Percentiles rank a stretch among this genome's conserved stretches.
These are phyloP conservation scores for Asterophora lycoperdoides DNA, from an alignment of 768 basidiomycete genomes.

Conservation along the genomic window DNA sequence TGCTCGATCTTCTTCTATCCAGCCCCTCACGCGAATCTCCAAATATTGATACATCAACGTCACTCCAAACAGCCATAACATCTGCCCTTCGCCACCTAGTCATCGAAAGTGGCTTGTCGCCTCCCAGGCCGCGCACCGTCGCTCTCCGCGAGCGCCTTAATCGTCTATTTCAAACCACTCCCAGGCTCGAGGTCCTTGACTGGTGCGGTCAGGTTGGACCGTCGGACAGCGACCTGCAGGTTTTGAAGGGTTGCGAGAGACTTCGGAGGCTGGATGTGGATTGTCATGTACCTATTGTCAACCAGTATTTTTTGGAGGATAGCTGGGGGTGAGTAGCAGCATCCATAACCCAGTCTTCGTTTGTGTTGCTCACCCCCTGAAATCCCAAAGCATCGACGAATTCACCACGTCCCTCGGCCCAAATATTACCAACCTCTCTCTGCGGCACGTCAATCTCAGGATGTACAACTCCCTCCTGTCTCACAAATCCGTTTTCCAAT, in stretches of 20 bases:
- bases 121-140: background rate
- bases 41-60: too few relatives aligned
- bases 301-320: too few relatives aligned
- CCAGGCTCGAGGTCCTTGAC: conserved; percentile 12
- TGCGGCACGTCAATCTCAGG: conserved; percentile 9
- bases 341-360: background rate
- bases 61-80: background rate
- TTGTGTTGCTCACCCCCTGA: too few relatives aligned
- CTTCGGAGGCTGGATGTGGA: conserved; percentile 13
- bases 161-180: conserved; percentile 4
- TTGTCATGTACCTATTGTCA: background rate
- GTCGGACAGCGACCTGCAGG: background rate
- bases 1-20: background rate
- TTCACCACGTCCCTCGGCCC: conserved; percentile 10
- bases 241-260: conserved; percentile 1
- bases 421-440: conserved; percentile 9
- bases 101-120: background rate
- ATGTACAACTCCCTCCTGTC: conserved; percentile 4
- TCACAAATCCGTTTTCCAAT: background rate
- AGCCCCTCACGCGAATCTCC: background rate
- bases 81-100: background rate
- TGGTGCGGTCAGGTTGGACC: conserved; percentile 13
- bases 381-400: conserved; percentile 3
- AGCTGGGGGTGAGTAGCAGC: too few relatives aligned
- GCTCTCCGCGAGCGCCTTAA: conserved; percentile 2